Percentiles rank a stretch among this genome's conserved stretches.
Evolutionary conservation across 2,329 filamentous ascomycete genomes (phyloP).

Genomic region (Botrytis fabae): DNA sequence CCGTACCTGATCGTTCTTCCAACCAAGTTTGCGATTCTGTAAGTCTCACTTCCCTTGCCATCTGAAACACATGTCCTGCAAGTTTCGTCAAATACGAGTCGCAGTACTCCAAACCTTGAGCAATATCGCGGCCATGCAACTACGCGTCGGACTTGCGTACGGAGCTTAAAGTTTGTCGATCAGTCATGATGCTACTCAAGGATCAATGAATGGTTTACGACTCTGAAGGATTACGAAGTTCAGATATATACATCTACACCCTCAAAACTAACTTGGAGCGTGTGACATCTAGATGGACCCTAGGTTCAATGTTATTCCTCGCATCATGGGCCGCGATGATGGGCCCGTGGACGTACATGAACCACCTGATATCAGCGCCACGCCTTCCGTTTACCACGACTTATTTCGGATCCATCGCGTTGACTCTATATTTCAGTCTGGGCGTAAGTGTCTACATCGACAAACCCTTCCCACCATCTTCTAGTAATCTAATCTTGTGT

Average conservation of each 20-base stretch:
- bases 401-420: conserved; percentile 88
- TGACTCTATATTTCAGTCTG: conserved; percentile 90
- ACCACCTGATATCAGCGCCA: conserved; percentile 80
- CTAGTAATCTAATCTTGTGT: conserved; percentile 27
- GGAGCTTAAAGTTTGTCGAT: conserved; percentile 15
- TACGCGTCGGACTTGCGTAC: conserved; percentile 41
- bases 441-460: conserved; percentile 65
- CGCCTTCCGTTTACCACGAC: conserved; percentile 89
- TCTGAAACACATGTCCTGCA: conserved; percentile 24
- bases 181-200: neutral
- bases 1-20: conserved; percentile 78
- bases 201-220: neutral
- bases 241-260: conserved; percentile 29
- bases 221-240: conserved; percentile 17
- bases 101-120: conserved; percentile 30
- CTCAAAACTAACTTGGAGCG: conserved; percentile 35
- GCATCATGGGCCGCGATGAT: conserved; percentile 92
- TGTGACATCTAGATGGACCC: conserved; percentile 73
- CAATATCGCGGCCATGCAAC: conserved; percentile 41
- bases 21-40: conserved; percentile 96
- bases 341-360: conserved; percentile 80
- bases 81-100: conserved; percentile 28
- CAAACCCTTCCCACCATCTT: conserved; percentile 4
- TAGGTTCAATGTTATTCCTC: conserved; percentile 88
- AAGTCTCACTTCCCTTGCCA: conserved; percentile 53